Base-by-base conservation (phyloP, 768 basidiomycete genomes). In the Boletus rufocinnamomeus region DNA sequence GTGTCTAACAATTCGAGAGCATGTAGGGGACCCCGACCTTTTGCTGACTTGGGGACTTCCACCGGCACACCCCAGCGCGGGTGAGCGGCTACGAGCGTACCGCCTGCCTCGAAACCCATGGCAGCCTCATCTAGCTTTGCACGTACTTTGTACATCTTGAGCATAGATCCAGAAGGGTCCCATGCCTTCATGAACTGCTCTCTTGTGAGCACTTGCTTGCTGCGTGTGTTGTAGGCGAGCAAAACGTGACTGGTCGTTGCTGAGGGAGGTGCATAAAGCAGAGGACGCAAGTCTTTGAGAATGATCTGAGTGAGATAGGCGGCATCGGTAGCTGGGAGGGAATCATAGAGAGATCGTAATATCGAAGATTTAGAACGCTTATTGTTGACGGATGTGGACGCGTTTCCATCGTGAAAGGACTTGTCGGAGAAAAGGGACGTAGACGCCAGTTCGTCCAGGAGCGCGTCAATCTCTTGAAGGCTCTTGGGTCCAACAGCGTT, bases 291-390 rank as follows among this genome's bases (percentile, higher is more conserved):
- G 69, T 98, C 95, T 61, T 89, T 90, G 37, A 96, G 81, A 58
- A 98, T 89, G 61, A 96, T 87, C 66, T 98, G 95, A 0, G 89
- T 88, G 49, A 95, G 76, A 60, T 87, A 82, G 1, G 84, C 78
- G 2, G 88, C 82, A 41, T 91, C 88, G 13, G 73, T 72, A 0
- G 92, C 85, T 2, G 84, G 77, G 11, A 93, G 74, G 3, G 76
- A 71, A 41, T 78, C 76, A 61, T 84, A 94, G 4, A 95, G 77
- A 17, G 75, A 70, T n/a, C 75, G 74, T 2, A 94, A 75, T 57
- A 86, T 79, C 13, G 46, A 56, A 10, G 51, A 52, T 37, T 70
- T 71, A 0, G 74, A 64, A 3, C 76, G 75, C 49, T 71, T 76
- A 4, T 64, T 60, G 3, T 64, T 60, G 34, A 74, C 71, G 11